Base-by-base conservation (phyloP, 2,329 filamentous ascomycete species). In the Pestalotiopsis sp. region DNA sequence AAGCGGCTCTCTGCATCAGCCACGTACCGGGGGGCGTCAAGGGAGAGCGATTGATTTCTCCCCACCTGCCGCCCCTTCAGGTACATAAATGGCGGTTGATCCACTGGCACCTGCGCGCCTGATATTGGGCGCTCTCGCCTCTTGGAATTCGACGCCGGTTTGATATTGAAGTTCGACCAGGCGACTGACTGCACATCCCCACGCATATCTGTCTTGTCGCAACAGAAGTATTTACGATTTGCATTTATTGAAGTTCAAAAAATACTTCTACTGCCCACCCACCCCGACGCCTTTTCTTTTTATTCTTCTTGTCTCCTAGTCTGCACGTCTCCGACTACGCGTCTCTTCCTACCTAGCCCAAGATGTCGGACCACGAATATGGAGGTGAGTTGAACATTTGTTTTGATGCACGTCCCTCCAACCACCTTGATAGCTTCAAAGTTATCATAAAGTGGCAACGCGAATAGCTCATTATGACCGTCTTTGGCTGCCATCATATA, bases 281-380 rank as follows among this genome's bases (percentile, higher is more conserved):
- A 36, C 31, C 7, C 31, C 31, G 31, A 36, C 31, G 31, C 31
- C 31, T 36, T 36, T 36, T 36, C 31, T 36, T 36, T 12, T 12
- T 41, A 62, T 23, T 31, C 27, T 12, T 20, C 6, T 62, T 39
- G 14, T 12, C 14, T 13, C 4, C 2, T 1, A 41, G 31, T 23
- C 14, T 39, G 9, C n/a, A 13, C 5, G 9, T 20, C 14, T 17
- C 59, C 14, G 41, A 4, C 23, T 62, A 36, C 39, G 23, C 41
- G 6, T 25, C 13, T 64, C 36, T 57, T 20, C 66, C 31, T 36
- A 36, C 31, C 31, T 9, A 9, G n/a, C 66, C 65, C 75, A 81
- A 60, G 71, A 91, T 91, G 89, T 91, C 89, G 68, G 89, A 91
- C 75, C 87, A 90, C 79, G 89, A 91, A 78, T 89, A 90, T 81